These are phyloP conservation scores for Lactifluus subvellereus DNA, from an alignment of 768 basidiomycete genomes.

Conservation along the genomic window DNA sequence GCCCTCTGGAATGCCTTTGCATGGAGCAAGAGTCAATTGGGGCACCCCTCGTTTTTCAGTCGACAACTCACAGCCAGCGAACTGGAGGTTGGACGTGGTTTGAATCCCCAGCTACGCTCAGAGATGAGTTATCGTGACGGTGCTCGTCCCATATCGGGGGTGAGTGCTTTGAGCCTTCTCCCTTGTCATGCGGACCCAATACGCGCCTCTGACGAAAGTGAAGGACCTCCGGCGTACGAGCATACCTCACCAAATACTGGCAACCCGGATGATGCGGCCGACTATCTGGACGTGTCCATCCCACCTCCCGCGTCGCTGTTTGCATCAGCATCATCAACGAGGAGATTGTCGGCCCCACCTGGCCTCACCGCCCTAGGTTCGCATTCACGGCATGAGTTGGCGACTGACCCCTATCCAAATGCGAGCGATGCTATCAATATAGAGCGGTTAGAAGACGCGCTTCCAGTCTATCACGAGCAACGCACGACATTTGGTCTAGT, in stretches of 20 bases:
- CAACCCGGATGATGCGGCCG: conserved; percentile 30
- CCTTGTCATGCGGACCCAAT: conserved; percentile 18
- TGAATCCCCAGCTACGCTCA: conserved; percentile 25
- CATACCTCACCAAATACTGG: neutral
- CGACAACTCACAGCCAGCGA: conserved; percentile 23
- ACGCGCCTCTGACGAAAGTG: neutral
- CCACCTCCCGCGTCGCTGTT: conserved; percentile 55
- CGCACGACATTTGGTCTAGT: conserved; percentile 58
- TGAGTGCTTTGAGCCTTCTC: conserved; percentile 38
- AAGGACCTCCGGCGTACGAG: conserved; percentile 14
- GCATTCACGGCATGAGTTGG: conserved; percentile 35
- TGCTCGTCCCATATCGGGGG: conserved; percentile 50
- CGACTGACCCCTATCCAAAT: conserved; percentile 7
- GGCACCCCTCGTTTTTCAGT: conserved; percentile 13
- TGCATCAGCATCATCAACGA: conserved; percentile 35
- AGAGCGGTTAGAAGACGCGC: conserved; percentile 60
- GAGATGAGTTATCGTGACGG: conserved; percentile 28
- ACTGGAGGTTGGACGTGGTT: conserved; percentile 29
- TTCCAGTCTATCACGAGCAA: conserved; percentile 31
- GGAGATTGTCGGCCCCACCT: conserved; percentile 20
- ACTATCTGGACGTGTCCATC: conserved; percentile 51
- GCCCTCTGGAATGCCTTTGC: conserved; percentile 27
- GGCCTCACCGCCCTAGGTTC: conserved; percentile 34
- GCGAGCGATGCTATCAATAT: conserved; percentile 35
- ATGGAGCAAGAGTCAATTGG: conserved; percentile 8